Conservation (phyloP, 169 alveolate genomes). For the Eimeria necatrix region DNA sequence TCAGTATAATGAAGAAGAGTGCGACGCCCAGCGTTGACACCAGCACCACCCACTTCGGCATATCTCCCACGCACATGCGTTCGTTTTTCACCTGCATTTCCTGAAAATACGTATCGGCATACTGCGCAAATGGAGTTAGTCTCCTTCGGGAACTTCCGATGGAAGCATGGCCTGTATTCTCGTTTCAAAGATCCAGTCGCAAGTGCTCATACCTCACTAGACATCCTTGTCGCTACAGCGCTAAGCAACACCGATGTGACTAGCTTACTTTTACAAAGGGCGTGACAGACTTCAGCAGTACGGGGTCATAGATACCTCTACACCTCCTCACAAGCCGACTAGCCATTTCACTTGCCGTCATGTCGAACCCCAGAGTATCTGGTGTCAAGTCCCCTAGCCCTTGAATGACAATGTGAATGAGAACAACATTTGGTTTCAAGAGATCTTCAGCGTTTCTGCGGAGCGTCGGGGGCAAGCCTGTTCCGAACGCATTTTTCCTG, state of each 20-base stretch:
- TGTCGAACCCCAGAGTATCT: slow-evolving; percentile 66
- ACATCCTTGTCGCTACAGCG: no score
- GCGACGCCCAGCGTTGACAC: slow-evolving; percentile 68
- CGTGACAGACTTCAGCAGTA: slow-evolving; percentile 65
- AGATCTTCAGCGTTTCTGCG: slow-evolving; percentile 74
- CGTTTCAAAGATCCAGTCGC: no score
- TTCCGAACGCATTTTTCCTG: slow-evolving; percentile 68
- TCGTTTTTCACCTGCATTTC: slow-evolving; percentile 61
- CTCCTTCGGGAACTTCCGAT: no score
- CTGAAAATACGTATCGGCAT: background rate
- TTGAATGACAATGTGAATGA: slow-evolving; percentile 66
- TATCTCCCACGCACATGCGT: slow-evolving; percentile 52
- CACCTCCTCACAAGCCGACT: slow-evolving; percentile 66
- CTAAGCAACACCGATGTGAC: background rate
- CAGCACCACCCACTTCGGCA: slow-evolving; percentile 81
- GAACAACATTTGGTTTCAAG: slow-evolving; percentile 54
- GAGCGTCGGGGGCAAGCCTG: slow-evolving; percentile 73
- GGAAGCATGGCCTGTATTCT: no score
- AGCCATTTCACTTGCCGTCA: slow-evolving; percentile 79
- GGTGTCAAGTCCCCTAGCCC: slow-evolving; percentile 53
- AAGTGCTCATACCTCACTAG: no score
- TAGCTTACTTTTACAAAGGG: slow-evolving; percentile 62
- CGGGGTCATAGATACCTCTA: slow-evolving; percentile 70
- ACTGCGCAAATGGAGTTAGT: background rate
- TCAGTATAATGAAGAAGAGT: slow-evolving; percentile 61